A percentile compares a stretch with the other conserved stretches of the same genome.
Conservation (phyloP, 768 basidiomycete genomes). For the Dendrothele bispora region DNA sequence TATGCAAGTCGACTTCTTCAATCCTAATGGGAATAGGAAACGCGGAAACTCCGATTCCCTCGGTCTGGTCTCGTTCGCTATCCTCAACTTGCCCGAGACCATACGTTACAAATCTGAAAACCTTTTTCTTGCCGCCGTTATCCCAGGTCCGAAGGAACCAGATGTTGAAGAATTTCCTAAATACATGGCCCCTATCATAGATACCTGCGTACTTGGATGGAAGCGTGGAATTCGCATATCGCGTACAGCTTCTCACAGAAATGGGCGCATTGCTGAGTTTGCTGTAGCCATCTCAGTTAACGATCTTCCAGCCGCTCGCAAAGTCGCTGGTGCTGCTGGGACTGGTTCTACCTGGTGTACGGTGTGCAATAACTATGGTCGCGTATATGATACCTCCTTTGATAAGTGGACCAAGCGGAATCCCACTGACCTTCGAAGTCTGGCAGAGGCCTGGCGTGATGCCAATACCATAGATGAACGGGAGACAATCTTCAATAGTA, state of each 20-base stretch:
- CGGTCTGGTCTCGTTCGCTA: conserved; percentile 21
- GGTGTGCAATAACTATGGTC: conserved; percentile 2
- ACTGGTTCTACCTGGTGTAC: conserved; percentile 5
- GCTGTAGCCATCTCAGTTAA: conserved; percentile 18
- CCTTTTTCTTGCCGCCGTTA: conserved; percentile 16
- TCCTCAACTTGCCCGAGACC: conserved; percentile 20
- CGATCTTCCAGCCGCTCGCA: conserved; percentile 27
- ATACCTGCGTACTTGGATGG: conserved; percentile 17
- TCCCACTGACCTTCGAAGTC: conserved; percentile 1
- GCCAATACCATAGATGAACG: conserved; percentile 3
- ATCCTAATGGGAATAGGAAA: conserved; percentile 18
- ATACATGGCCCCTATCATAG: conserved; percentile 14
- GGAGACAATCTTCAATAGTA: conserved; percentile 10
- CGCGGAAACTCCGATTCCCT: conserved; percentile 11
- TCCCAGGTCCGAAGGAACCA: conserved; percentile 26
- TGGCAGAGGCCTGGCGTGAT: conserved; percentile 16
- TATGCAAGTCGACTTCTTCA: conserved; percentile 25
- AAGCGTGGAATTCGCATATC: conserved; percentile 17
- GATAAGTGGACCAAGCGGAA: conserved; percentile 15
- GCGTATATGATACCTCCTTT: conserved; percentile 9
- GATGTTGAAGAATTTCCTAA: conserved; percentile 3
- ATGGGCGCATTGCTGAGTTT: conserved; percentile 8
- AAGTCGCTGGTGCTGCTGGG: conserved; percentile 23
- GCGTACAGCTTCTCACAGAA: conserved; percentile 4
- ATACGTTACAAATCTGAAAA: conserved; percentile 19